Evolutionary conservation across 192 early-diverging fungal species (phyloP).

Genomic region (Rhizoclosmatium globosum): DNA sequence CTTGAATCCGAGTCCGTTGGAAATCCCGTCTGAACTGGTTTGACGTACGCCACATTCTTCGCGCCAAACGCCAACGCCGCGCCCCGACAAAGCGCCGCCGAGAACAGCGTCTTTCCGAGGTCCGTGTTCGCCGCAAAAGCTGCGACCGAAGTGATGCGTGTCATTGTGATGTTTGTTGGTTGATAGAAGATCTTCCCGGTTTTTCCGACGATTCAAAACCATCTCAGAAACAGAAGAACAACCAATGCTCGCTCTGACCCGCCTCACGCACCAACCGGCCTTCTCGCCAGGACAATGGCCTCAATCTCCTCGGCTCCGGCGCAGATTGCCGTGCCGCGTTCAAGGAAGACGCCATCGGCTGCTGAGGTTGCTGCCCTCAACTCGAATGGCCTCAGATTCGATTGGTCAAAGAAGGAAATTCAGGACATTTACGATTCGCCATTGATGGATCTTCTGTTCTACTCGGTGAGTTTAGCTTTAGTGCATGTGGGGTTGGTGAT

Average conservation of each 20-base stretch:
- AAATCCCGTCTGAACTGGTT: constrained; percentile 87
- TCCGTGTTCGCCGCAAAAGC: constrained; percentile 81
- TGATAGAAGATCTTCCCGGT: background rate
- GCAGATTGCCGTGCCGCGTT: constrained; percentile 1
- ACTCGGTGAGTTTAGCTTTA: constrained; percentile 61
- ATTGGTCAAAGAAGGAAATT: constrained; percentile 80
- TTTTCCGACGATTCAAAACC: background rate
- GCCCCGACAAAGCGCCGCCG: constrained; percentile 71
- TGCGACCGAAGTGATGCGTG: background rate
- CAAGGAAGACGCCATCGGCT: background rate
- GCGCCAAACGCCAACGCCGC: constrained; percentile 32
- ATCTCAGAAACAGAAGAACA: no score
- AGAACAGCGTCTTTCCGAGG: constrained; percentile 82
- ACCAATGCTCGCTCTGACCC: background rate
- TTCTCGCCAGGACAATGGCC: background rate
- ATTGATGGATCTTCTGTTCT: constrained; percentile 78
- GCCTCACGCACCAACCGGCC: background rate
- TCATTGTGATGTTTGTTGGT: background rate
- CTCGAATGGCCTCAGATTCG: constrained; percentile 47
- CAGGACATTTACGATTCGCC: constrained; percentile 79
- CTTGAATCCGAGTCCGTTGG: constrained; percentile 78
- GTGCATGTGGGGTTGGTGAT: background rate
- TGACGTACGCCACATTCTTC: constrained; percentile 67
- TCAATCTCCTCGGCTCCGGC: background rate
- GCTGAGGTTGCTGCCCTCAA: constrained; percentile 16